These are phyloP conservation scores for Albifimbria verrucaria DNA, from an alignment of 2,329 filamentous ascomycete species.

Conservation along the genomic window DNA sequence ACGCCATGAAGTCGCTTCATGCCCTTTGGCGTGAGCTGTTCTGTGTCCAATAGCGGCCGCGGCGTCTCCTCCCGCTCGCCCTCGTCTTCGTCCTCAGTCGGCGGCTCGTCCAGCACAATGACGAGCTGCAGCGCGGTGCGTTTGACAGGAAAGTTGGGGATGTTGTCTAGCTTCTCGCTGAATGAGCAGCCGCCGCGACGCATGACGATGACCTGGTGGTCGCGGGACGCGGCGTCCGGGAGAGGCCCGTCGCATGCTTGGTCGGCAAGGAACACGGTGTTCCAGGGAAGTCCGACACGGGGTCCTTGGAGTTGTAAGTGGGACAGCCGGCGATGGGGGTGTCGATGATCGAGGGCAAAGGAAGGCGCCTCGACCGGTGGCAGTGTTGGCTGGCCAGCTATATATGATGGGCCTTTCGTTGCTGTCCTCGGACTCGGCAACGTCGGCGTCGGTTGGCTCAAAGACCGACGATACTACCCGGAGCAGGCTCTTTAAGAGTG, in stretches of 20 bases:
- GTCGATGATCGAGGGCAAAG: constrained; percentile 66
- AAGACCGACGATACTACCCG: constrained; percentile 45
- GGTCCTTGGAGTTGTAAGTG: constrained; percentile 35
- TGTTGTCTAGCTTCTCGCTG: constrained; percentile 75
- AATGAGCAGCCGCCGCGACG: constrained; percentile 83
- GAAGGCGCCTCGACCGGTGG: constrained; percentile 57
- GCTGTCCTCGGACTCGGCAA: constrained; percentile 25
- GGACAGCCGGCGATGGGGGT: constrained; percentile 42
- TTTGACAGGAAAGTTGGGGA: constrained; percentile 71
- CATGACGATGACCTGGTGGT: constrained; percentile 77
- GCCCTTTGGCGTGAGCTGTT: constrained; percentile 68
- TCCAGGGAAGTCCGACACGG: constrained; percentile 59
- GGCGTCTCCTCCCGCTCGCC: constrained; percentile 32
- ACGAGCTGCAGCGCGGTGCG: constrained; percentile 70
- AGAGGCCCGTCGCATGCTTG: constrained; percentile 61
- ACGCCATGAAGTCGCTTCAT: constrained; percentile 69
- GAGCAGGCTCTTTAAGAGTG: constrained; percentile 44
- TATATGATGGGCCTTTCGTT: constrained; percentile 38
- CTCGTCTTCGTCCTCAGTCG: constrained; percentile 31
- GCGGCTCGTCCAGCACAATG: constrained; percentile 63
- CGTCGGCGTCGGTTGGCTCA: constrained; percentile 26
- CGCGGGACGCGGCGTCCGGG: constrained; percentile 46
- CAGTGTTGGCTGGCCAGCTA: constrained; percentile 51
- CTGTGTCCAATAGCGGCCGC: constrained; percentile 70
- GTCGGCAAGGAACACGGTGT: constrained; percentile 66